Base-by-base conservation (phyloP, 768 basidiomycete species). In the Neoboletus brunneissimus region DNA sequence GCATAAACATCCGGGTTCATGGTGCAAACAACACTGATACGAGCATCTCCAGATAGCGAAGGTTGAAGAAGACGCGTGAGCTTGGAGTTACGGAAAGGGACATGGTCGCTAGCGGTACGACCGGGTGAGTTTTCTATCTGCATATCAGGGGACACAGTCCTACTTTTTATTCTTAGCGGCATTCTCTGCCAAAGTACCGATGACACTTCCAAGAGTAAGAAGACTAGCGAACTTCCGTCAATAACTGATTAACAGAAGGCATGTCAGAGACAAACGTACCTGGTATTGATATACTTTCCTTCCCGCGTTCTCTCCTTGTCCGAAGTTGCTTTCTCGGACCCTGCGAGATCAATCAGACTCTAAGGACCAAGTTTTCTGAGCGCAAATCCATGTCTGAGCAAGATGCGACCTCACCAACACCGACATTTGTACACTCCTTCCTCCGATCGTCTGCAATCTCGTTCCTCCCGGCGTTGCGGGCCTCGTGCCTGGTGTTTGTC, bases 281-380 rank as follows among this genome's bases (percentile, higher is more conserved):
- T 89, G 4, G 89, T 91, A 66, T 99, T 99, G 74, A 98, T 99
- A 67, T 94, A 96, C 67, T 90, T 92, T 13, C 96, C 97, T 71
- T 99, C 97, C 44, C 89, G 81, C n/a, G 94, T 94, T 44, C 97
- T 78, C 55, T 98, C 94, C 70, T 95, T 96, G 71, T 95, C 93
- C 1, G 89, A 91, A 0, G 95, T 98, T 0, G 95, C 96, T 68
- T 88, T 93, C 69, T 99, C 97, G 0, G 94, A 96, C 4, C 97
- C 97, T 48, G 97, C 97, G 12, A 99, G 78, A 79, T 99, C 94
- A 56, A 97, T 97, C 47, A 97, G 77, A 69, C 89, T 94, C 90
- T 94, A 61, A 4, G 16, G 57, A 10, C 18, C 16, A 31, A 38
- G 10, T 45, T 34, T 45, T 45, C 5, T 65, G 38, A 63, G 52